phyloP scores from a whole-genome alignment of 164 flowering plant species.

The Macadamia tetraphylla region DNA sequence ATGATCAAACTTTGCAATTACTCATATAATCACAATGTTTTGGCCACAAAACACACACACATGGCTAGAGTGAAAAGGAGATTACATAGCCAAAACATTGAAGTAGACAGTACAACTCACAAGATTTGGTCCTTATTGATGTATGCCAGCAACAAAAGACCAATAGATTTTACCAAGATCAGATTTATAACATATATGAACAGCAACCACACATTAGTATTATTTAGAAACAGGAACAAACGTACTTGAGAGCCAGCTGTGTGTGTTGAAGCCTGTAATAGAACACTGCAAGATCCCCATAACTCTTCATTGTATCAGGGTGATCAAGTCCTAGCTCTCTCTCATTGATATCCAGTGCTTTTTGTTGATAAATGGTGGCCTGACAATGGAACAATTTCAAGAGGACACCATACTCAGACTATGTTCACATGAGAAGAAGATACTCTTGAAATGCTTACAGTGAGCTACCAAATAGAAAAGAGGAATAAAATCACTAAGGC shows the following conservation, averaged over 20 bases:
- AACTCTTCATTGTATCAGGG: constrained; percentile 99
- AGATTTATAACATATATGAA: not conserved
- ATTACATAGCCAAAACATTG: not conserved
- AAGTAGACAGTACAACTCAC: not conserved
- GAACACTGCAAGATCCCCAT: constrained; percentile 98
- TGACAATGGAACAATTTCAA: constrained; percentile 18
- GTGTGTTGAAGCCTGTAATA: constrained; percentile 98
- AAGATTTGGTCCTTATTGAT: not conserved
- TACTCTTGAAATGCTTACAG: not conserved
- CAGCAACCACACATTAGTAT: not conserved
- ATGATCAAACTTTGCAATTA: no score
- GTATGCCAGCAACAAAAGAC: not conserved
- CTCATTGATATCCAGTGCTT: constrained; percentile 96
- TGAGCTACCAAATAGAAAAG: no score
- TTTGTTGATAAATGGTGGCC: constrained; percentile 99
- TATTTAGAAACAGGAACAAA: not conserved
- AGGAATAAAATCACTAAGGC: no score
- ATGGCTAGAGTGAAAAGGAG: no score
- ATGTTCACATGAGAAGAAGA: not conserved
- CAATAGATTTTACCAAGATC: constrained; percentile 1
- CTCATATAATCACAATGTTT: no score
- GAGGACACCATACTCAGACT: constrained; percentile 1
- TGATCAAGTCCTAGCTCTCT: constrained; percentile 98
- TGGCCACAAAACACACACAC: no score
- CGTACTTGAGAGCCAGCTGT: constrained; percentile 93